Percentiles rank a stretch among this genome's conserved stretches.
phyloP scores from a whole-genome alignment of 2,329 filamentous ascomycete species.

The Penicillium vulpinum region DNA sequence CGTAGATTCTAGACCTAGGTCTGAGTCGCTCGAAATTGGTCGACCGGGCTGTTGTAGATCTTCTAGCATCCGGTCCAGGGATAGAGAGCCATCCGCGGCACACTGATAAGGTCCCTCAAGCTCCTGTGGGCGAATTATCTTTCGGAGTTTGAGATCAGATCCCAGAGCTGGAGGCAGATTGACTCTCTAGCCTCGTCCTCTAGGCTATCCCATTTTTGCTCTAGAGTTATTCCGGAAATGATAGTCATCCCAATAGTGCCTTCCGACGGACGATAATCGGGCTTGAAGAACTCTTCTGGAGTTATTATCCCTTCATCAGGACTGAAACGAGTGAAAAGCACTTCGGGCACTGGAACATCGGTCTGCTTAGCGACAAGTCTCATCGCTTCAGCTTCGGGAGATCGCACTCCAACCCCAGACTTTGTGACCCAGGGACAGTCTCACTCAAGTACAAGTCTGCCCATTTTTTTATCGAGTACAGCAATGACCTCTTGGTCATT shows the following conservation, averaged over 20 bases:
- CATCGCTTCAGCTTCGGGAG: constrained; percentile 24
- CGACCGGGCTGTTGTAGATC: constrained; percentile 23
- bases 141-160: constrained; percentile 14
- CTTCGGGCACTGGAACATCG: constrained; percentile 21
- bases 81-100: constrained; percentile 24
- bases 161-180: constrained; percentile 23
- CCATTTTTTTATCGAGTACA: constrained; percentile 17
- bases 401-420: constrained; percentile 16
- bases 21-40: constrained; percentile 22
- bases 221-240: constrained; percentile 18
- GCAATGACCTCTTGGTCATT: constrained; percentile 13
- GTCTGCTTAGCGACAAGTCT: constrained; percentile 20
- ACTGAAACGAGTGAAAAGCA: constrained; percentile 12
- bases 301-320: neutral
- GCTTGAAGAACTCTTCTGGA: neutral
- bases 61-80: constrained; percentile 21
- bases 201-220: constrained; percentile 19
- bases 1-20: constrained; percentile 26
- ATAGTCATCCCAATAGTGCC: constrained; percentile 17
- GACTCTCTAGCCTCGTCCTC: constrained; percentile 22
- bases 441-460: constrained; percentile 20
- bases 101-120: constrained; percentile 23
- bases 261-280: neutral
- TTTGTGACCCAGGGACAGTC: constrained; percentile 21
- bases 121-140: constrained; percentile 10